Evolutionary conservation across 805 yeast species (phyloP), one percentile per base, ranked within the genome.

Genomic region (Barnettozyma wickerhamii): DNA sequence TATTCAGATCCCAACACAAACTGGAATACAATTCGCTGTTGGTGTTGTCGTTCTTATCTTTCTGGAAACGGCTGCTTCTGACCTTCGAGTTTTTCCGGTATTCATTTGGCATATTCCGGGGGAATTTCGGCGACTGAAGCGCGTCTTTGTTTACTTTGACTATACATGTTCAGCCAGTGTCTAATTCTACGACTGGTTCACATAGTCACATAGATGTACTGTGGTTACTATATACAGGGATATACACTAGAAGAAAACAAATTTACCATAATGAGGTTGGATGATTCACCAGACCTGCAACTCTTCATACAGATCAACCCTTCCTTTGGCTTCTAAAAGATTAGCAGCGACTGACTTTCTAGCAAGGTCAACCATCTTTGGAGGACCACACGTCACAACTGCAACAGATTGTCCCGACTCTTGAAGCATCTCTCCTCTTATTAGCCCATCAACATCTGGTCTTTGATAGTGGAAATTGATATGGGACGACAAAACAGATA

Each of bases 251-350:
- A n/a, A n/a, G n/a, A n/a, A n/a, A n/a, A n/a, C n/a, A n/a, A n/a
- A n/a, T n/a, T n/a, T n/a, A n/a, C n/a, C n/a, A n/a, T n/a, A n/a
- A n/a, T n/a, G 14, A 7, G 20, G 14, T 12, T 10, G 7, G 10
- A 12, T n/a, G 17, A 19, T 19, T 31, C 54, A 79, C 95, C 95
- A 85, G 12, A 73, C 68, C 62, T 83, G 88, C 36, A 82, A 70
- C 54, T 84, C 90, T 56, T 87, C 95, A 54, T 69, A 80, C 52
- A 79, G 79, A 46, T 82, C 90, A 15, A 84, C 73, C 33, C 84
- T 69, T 36, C 71, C 65, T 13, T 68, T 57, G 38, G 63, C 60
- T 21, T 59, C 46, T 26, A 66, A 60, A 38, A 78, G 56, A 41
- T 71, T 56, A 31, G 64, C 48, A 0, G 72, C 65, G 4, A 79